Conservation (phyloP, 441 rosid species). For the Euphorbia schlechtendalii region DNA sequence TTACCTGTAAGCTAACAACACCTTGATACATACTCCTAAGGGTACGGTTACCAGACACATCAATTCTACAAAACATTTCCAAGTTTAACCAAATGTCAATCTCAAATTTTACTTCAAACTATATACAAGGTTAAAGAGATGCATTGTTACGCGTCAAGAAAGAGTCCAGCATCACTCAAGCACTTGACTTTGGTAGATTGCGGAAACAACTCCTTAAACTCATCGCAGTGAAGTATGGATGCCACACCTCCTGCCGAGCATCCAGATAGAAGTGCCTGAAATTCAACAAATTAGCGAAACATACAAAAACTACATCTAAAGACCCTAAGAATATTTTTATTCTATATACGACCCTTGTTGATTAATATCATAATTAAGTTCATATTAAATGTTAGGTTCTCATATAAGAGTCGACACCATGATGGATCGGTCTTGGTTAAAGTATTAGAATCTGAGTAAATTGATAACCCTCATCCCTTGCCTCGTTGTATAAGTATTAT, state of each 20-base stretch:
- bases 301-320: not conserved
- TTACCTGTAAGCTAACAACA: conserved; percentile 71
- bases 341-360: too few relatives aligned
- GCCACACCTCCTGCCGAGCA: conserved; percentile 96
- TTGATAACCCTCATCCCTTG: too few relatives aligned
- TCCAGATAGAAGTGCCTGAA: conserved; percentile 80
- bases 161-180: conserved; percentile 87
- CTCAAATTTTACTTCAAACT: not conserved
- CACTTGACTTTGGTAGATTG: conserved; percentile 62
- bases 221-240: conserved; percentile 71
- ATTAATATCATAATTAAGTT: too few relatives aligned
- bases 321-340: too few relatives aligned
- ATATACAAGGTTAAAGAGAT: not conserved
- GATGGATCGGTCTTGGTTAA: too few relatives aligned
- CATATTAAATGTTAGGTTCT: too few relatives aligned
- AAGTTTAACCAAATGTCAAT: not conserved
- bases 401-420: too few relatives aligned
- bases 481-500: too few relatives aligned
- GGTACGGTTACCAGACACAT: conserved; percentile 68
- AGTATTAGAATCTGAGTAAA: too few relatives aligned
- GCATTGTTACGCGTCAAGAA: conserved; percentile 67
- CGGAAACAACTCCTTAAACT: conserved; percentile 58
- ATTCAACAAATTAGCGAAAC: not conserved
- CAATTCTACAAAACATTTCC: conserved; percentile 40
- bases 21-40: conserved; percentile 55